Base-by-base conservation (phyloP, 257 asterid genomes). In the Plectranthus barbatus region DNA sequence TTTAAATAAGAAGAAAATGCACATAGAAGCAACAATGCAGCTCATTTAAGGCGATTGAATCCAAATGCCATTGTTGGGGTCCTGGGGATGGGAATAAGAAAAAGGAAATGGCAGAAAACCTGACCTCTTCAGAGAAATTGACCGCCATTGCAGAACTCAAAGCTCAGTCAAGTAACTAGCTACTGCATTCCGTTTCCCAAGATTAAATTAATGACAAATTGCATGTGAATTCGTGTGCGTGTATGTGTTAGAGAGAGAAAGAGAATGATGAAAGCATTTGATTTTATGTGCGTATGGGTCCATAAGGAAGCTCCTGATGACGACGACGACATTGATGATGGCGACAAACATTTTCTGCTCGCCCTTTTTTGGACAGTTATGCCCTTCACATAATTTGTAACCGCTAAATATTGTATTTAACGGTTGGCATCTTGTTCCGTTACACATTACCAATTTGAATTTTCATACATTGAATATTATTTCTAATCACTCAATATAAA, bases 311-410 rank as follows among this genome's bases (percentile, higher is more conserved):
- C 62, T 67, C 66, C 69, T 62, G 74, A 71, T 49, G 64, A 65
- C 54, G 57, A 65, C 54, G 57, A 17, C 53, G 61, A 17, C 73
- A 65, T 60, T 47, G 29, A 60, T 36, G 24, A 54, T 54, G 56
- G 63, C 72, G 67, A 68, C 81, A 72, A 72, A 57, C 73, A 67
- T 67, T 52, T 70, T 62, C 64, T 67, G 69, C 64, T 60, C 50
- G 36, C 34, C 5, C n/a, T 2, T 0, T 39, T 48, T 37, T 2
- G 63, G 64, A 68, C 81, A 29, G 20, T 68, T 58, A 7, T 68
- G 58, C 77, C 80, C 77, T 66, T 8, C 18, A 1, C 9, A 14
- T 8, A 26, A 51, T 46, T 45, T 45, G 3, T 23, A 23, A 23
- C 1, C 4, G 29, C 29, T 1, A 1, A 23, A 1, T 1, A 23